These are phyloP conservation scores for Curvularia spicifera DNA, from an alignment of 2,329 filamentous ascomycete species.

Conservation along the genomic window DNA sequence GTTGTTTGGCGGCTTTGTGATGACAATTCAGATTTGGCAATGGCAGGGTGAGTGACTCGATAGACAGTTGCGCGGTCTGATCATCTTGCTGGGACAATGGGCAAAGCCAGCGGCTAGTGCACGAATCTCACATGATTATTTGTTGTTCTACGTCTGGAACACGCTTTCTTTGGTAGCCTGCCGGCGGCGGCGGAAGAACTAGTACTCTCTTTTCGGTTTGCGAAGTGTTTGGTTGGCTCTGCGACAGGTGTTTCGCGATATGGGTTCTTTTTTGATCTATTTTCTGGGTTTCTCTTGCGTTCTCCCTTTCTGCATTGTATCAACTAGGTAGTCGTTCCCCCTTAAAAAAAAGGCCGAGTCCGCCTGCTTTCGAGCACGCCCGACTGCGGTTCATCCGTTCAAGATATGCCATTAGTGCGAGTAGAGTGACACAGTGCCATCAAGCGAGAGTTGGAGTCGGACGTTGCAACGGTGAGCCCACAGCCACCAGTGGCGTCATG, in stretches of 20 bases:
- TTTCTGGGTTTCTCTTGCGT: constrained; percentile 23
- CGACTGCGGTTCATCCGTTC: constrained; percentile 30
- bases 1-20: constrained; percentile 32
- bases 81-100: constrained; percentile 31
- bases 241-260: constrained; percentile 27
- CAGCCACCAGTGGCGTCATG: constrained; percentile 23
- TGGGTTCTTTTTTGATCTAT: constrained; percentile 22
- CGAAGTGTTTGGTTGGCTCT: constrained; percentile 28
- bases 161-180: constrained; percentile 21
- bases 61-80: constrained; percentile 27
- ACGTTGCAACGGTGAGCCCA: not conserved
- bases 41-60: constrained; percentile 27
- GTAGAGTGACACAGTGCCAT: constrained; percentile 3
- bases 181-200: constrained; percentile 17
- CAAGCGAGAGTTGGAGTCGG: not conserved
- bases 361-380: constrained; percentile 26
- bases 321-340: constrained; percentile 38
- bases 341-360: constrained; percentile 33
- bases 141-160: constrained; percentile 40
- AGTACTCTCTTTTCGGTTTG: constrained; percentile 34
- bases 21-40: constrained; percentile 35
- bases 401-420: constrained; percentile 11
- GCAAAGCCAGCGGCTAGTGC: constrained; percentile 35
- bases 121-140: constrained; percentile 43
- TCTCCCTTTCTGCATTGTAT: constrained; percentile 41